Evolutionary conservation across 768 basidiomycete species (phyloP).

Genomic region (Lactarius sp.): DNA sequence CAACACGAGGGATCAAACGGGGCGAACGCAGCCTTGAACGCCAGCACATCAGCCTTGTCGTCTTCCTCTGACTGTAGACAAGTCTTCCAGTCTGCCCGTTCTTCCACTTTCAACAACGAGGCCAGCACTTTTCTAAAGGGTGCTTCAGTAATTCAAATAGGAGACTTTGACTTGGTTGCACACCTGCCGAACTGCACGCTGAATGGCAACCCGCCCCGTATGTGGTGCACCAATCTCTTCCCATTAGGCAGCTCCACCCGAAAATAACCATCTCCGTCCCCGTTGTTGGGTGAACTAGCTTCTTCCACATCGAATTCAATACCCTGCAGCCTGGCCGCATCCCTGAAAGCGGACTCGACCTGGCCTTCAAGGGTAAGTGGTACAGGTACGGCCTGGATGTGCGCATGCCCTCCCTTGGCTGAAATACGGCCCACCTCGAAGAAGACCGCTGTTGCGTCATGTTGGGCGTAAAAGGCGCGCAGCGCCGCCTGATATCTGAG

Average conservation of each 20-base stretch:
- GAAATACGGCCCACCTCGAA: slow-evolving; percentile 86
- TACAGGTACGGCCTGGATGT: slow-evolving; percentile 81
- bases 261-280: slow-evolving; percentile 74
- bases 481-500: slow-evolving; percentile 76
- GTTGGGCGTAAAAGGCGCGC: slow-evolving; percentile 62
- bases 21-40: slow-evolving; percentile 81
- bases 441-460: slow-evolving; percentile 62
- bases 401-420: slow-evolving; percentile 90
- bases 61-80: slow-evolving; percentile 81
- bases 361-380: slow-evolving; percentile 56
- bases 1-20: slow-evolving; percentile 55
- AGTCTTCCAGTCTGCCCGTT: slow-evolving; percentile 88
- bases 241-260: slow-evolving; percentile 87
- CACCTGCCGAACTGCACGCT: slow-evolving; percentile 93
- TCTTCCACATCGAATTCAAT: slow-evolving; percentile 73
- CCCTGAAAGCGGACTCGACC: slow-evolving; percentile 65
- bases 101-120: slow-evolving; percentile 64
- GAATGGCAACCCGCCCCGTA: slow-evolving; percentile 74
- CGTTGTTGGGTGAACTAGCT: slow-evolving; percentile 53
- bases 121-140: slow-evolving; percentile 71
- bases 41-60: slow-evolving; percentile 75
- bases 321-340: slow-evolving; percentile 60
- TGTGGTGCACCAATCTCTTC: slow-evolving; percentile 76
- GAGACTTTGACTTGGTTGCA: slow-evolving; percentile 27
- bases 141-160: slow-evolving; percentile 2